A percentile compares a stretch with the other conserved stretches of the same genome.
phyloP scores from a whole-genome alignment of 2,329 filamentous ascomycete genomes.

The Fragosphaeria purpurea region DNA sequence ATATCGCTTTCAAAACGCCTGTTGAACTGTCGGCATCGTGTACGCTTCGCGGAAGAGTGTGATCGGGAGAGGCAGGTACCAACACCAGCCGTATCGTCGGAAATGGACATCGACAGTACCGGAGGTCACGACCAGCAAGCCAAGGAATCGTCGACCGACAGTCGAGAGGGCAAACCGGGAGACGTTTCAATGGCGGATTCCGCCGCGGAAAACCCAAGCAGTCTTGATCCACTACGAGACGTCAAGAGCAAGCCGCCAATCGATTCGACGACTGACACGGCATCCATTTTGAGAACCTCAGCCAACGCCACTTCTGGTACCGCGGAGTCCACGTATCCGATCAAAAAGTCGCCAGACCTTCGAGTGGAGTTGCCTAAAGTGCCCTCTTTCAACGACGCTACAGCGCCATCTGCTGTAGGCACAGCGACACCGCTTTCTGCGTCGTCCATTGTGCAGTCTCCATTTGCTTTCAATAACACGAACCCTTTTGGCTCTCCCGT shows the following conservation, averaged over 20 bases:
- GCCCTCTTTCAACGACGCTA: slow-evolving; percentile 15
- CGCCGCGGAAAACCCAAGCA: not conserved
- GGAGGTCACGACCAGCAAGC: not conserved
- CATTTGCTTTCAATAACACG: slow-evolving; percentile 32
- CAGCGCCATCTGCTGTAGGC: slow-evolving; percentile 22
- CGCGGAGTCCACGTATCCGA: slow-evolving; percentile 12
- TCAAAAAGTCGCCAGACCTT: slow-evolving; percentile 34
- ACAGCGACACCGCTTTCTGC: slow-evolving; percentile 36
- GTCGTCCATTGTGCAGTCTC: slow-evolving; percentile 37
- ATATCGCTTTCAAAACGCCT: slow-evolving; percentile 44
- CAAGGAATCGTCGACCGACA: not conserved
- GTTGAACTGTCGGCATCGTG: slow-evolving; percentile 36
- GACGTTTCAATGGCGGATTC: slow-evolving; percentile 19
- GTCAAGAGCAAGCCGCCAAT: too few relatives aligned
- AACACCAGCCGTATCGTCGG: slow-evolving; percentile 1
- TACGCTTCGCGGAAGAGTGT: slow-evolving; percentile 24
- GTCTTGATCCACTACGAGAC: too few relatives aligned
- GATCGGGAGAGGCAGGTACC: slow-evolving; percentile 1
- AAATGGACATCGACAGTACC: not conserved
- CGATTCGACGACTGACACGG: too few relatives aligned
- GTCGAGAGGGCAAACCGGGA: too few relatives aligned
- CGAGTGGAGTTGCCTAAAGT: slow-evolving; percentile 47
- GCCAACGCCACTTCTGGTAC: too few relatives aligned
- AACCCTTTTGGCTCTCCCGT: slow-evolving; percentile 31
- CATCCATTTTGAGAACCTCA: too few relatives aligned